Evolutionary conservation across 768 basidiomycete genomes (phyloP).

Genomic region (Mrakia frigida): DNA sequence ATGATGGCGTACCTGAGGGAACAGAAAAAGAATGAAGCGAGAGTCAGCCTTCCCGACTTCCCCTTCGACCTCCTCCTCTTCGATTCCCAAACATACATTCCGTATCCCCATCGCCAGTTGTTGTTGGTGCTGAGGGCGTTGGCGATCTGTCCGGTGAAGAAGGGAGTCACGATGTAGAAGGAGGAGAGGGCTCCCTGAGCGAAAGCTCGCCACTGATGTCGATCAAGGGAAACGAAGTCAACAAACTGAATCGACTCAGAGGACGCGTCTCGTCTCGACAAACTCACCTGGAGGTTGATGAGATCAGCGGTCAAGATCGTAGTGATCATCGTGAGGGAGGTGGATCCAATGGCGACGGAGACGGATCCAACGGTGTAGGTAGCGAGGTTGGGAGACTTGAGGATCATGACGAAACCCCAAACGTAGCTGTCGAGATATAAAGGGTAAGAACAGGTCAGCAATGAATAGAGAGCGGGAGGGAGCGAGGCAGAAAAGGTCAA

Average conservation of each 20-base stretch:
- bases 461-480: background rate
- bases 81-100: background rate
- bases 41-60: too few species aligned
- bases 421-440: conserved; percentile 32
- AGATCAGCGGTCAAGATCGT: conserved; percentile 20
- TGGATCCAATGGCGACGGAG: conserved; percentile 3
- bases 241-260: background rate
- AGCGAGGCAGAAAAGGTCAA: too few species aligned
- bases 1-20: conserved; percentile 36
- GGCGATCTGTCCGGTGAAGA: conserved; percentile 37
- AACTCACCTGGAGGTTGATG: conserved; percentile 10
- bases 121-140: conserved; percentile 35
- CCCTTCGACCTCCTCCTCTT: too few species aligned
- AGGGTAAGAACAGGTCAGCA: background rate
- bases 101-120: conserved; percentile 43
- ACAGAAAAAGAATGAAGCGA: conserved; percentile 18
- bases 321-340: conserved; percentile 2
- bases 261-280: conserved; percentile 16
- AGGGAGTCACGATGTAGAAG: conserved; percentile 7
- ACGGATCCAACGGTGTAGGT: conserved; percentile 33
- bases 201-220: conserved; percentile 15
- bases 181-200: background rate
- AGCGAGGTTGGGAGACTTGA: conserved; percentile 36
- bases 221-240: conserved; percentile 8
- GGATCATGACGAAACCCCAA: conserved; percentile 42